A percentile compares a stretch with the other conserved stretches of the same genome.
These are phyloP conservation scores for Ceratocystis smalleyi DNA, from an alignment of 2,329 filamentous ascomycete species.

Conservation along the genomic window DNA sequence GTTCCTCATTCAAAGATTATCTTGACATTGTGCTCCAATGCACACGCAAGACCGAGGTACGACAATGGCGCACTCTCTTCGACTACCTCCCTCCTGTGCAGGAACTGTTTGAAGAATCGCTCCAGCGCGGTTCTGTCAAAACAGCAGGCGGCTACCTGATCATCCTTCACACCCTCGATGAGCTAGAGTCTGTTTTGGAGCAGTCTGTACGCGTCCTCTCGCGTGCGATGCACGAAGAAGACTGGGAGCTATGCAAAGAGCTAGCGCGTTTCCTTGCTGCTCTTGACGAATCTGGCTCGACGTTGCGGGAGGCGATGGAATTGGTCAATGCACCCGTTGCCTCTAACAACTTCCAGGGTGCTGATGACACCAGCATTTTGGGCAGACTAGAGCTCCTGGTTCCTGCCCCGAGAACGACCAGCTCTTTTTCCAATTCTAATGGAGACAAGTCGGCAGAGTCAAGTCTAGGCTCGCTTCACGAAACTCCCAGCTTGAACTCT, in stretches of 20 bases:
- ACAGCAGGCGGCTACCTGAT: constrained; percentile 95
- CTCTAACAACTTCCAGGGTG: constrained; percentile 23
- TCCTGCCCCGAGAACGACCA: background rate
- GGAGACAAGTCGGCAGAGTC: constrained; percentile 20
- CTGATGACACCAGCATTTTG: constrained; percentile 19
- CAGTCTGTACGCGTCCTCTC: constrained; percentile 69
- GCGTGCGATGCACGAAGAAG: constrained; percentile 65
- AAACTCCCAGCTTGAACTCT: constrained; percentile 10
- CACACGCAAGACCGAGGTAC: constrained; percentile 88
- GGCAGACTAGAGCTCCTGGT: constrained; percentile 9
- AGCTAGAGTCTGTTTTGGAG: constrained; percentile 52
- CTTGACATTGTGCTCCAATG: constrained; percentile 93
- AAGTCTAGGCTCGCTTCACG: constrained; percentile 20
- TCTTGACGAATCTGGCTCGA: constrained; percentile 72
- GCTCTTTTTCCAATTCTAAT: constrained; percentile 11
- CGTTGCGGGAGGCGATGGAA: constrained; percentile 56
- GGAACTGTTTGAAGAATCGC: constrained; percentile 82
- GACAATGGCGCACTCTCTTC: constrained; percentile 90
- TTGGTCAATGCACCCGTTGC: constrained; percentile 33
- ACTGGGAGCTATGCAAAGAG: constrained; percentile 94
- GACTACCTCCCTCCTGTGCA: constrained; percentile 77
- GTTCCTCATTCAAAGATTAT: constrained; percentile 67
- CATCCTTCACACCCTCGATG: constrained; percentile 70
- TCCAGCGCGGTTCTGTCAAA: constrained; percentile 73
- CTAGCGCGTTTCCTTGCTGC: constrained; percentile 88